Evolutionary conservation across 2,329 filamentous ascomycete species (phyloP).

Genomic region (Triangularia setosa): DNA sequence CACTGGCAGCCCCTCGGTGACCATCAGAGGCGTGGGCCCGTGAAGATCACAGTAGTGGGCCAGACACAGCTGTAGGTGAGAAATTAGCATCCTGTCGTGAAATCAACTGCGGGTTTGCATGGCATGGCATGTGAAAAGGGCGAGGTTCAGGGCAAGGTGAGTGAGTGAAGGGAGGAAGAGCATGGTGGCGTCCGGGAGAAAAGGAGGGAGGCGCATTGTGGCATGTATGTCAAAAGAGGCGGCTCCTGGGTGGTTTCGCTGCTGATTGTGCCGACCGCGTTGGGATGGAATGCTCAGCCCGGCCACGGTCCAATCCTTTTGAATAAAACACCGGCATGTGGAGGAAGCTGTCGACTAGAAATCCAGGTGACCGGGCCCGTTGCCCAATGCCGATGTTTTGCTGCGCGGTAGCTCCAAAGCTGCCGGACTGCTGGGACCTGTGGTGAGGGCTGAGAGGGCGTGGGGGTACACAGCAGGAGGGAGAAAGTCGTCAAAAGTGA

Average conservation of each 20-base stretch:
- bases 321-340: slow-evolving; percentile 22
- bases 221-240: not conserved
- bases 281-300: slow-evolving; percentile 3
- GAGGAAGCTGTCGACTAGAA: too few species aligned
- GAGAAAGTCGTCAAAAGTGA: slow-evolving; percentile 7
- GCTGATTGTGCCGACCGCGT: not conserved
- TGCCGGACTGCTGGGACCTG: slow-evolving; percentile 6
- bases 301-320: slow-evolving; percentile 3
- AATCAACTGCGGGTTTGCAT: not conserved
- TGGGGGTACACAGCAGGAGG: slow-evolving; percentile 13
- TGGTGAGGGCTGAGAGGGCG: slow-evolving; percentile 10
- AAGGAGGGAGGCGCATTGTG: slow-evolving; percentile 8
- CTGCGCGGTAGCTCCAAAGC: slow-evolving; percentile 7
- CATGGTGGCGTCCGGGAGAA: slow-evolving; percentile 3
- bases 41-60: slow-evolving; percentile 69
- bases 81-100: slow-evolving; percentile 36
- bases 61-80: slow-evolving; percentile 57
- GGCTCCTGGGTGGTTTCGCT: not conserved
- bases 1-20: slow-evolving; percentile 62
- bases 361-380: too few species aligned
- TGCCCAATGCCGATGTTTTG: slow-evolving; percentile 12
- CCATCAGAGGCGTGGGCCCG: slow-evolving; percentile 66
- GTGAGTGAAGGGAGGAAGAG: not conserved
- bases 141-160: too few species aligned
- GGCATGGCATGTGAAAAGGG: not conserved